phyloP scores from a whole-genome alignment of 2,329 filamentous ascomycete species.

The Curvularia hawaiiensis region DNA sequence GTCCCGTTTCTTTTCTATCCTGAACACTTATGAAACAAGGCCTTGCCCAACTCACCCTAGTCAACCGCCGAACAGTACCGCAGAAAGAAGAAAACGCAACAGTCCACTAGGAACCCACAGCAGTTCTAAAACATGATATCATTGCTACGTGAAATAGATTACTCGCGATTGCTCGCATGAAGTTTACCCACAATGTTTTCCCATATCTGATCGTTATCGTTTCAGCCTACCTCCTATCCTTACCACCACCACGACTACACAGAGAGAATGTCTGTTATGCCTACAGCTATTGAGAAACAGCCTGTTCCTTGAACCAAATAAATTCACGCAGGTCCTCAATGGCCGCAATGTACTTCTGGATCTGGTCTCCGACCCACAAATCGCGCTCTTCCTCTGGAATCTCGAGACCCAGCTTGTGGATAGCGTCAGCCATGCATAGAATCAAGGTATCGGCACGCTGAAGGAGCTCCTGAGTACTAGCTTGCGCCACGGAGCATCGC shows the following conservation, averaged over 20 bases:
- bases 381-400: background rate
- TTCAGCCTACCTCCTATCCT: background rate
- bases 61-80: background rate
- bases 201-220: background rate
- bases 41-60: background rate
- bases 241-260: background rate
- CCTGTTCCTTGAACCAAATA: background rate
- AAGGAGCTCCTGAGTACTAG: background rate
- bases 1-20: background rate
- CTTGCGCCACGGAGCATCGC: background rate
- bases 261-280: background rate
- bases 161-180: background rate
- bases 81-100: background rate
- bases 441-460: background rate
- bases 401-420: background rate
- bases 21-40: background rate
- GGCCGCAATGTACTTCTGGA: background rate
- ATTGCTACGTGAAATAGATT: background rate
- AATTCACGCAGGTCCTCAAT: background rate
- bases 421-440: background rate
- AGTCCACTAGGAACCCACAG: background rate
- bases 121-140: background rate
- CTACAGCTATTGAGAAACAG: background rate
- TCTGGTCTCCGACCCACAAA: background rate
- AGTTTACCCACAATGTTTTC: background rate